A percentile compares a stretch with the other conserved stretches of the same genome.
Evolutionary conservation across 1,284 basidiomycete genomes (phyloP).

Genomic region (Sanghuangporus weigelae): DNA sequence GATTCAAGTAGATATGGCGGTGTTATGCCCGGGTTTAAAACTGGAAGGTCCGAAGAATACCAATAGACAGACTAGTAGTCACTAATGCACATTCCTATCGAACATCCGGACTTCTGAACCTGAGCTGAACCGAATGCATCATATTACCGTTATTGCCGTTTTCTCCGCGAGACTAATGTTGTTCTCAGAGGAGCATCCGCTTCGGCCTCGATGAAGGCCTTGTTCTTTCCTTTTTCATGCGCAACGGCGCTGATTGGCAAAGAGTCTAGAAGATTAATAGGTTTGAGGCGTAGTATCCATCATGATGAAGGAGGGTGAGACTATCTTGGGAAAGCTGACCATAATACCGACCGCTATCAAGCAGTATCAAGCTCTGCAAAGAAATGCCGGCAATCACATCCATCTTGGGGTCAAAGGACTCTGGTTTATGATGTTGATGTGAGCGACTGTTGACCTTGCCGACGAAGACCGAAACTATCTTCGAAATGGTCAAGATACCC

Average conservation of each 20-base stretch:
- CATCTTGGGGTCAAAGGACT: not conserved
- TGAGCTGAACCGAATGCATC: not conserved
- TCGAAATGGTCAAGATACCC: not conserved
- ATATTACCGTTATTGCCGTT: not conserved
- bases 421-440: constrained; percentile 5
- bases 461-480: not conserved
- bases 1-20: not conserved
- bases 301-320: not conserved
- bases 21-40: not conserved
- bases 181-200: not conserved
- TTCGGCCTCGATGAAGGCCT: not conserved
- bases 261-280: not conserved
- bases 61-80: not conserved
- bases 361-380: not conserved
- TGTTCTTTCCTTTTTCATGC: not conserved
- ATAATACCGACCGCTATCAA: not conserved
- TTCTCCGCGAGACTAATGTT: not conserved
- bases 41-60: not conserved
- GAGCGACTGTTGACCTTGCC: not conserved
- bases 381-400: not conserved
- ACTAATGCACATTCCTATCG: not conserved
- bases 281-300: not conserved
- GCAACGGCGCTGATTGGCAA: not conserved
- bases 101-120: not conserved
- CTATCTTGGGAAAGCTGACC: not conserved